Base-by-base conservation (phyloP, 106 monocot genomes). In the Gastrodia elata region DNA sequence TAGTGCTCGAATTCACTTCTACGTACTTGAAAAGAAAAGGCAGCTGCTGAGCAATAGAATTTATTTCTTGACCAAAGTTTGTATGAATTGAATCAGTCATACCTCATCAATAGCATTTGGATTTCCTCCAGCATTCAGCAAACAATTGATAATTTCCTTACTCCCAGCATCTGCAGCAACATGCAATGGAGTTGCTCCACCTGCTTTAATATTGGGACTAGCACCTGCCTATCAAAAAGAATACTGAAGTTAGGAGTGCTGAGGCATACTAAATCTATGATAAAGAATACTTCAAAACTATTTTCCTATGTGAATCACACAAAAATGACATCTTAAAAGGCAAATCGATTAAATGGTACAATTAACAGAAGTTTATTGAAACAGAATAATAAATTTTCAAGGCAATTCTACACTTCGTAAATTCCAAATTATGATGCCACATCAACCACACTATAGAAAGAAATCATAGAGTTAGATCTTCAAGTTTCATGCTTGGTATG, bases 141-240 rank as follows among this genome's bases (percentile, higher is more conserved):
- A 89, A 79, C 84, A 83, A 71, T 73, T 85, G 48, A 96, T 70
- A 69, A 92, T 74, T 38, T 92, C 87, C 73, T 38, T 52, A 65
- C 77, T 87, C 71, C 92, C 95, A 49, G 70, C 75, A 86, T 96
- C 91, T 14, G 95, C 92, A 49, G 95, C 95, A 68, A 96, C 80
- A 77, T 92, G 92, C 80, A 96, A 80, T 71, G 92, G 87, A 72
- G 92, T 92, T 57, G 92, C 81, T 70, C 89, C 95, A 78, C 95
- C 89, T 30, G 92, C 92, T 71, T 39, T 81, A 78, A 84, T 71
- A 87, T 96, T 92, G 42, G 85, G 71, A 72, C 79, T 80, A 73
- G 92, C 95, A 80, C 95, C 95, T 44, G 84, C 92, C 95, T 96
- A 59, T 52, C 46, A 35, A 76, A 56, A 80, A 65, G 64, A 59